phyloP scores from a whole-genome alignment of 2,329 filamentous ascomycete species.

The Pseudocercospora fijiensis region DNA sequence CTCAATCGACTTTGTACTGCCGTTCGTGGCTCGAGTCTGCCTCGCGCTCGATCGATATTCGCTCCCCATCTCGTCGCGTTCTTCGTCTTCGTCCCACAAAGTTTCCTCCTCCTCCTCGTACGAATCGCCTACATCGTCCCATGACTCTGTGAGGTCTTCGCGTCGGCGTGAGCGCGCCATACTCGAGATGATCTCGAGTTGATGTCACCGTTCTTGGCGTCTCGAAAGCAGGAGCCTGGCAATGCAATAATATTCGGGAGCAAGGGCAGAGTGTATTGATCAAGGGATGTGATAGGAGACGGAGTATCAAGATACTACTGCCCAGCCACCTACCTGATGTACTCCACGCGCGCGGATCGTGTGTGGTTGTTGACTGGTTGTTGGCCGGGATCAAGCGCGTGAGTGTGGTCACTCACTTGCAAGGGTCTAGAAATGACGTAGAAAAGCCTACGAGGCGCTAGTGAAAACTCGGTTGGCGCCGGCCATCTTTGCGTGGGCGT shows the following conservation, averaged over 20 bases:
- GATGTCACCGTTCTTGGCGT: not conserved
- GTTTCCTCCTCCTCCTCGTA: constrained; percentile 18
- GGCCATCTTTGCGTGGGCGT: not conserved
- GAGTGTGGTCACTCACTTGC: not conserved
- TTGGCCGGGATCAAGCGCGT: not conserved
- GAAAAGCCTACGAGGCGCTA: not conserved
- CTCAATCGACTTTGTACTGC: constrained; percentile 18
- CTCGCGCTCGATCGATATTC: constrained; percentile 21
- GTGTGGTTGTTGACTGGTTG: not conserved
- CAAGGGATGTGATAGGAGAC: not conserved
- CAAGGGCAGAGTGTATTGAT: not conserved
- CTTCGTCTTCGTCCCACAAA: constrained; percentile 33
- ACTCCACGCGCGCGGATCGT: not conserved
- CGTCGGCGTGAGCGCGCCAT: constrained; percentile 29
- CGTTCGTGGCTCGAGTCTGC: constrained; percentile 10
- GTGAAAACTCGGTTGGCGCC: not conserved
- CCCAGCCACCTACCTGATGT: constrained; percentile 5
- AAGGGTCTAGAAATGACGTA: not conserved
- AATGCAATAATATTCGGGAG: too few relatives aligned
- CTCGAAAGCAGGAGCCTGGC: not conserved
- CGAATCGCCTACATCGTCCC: constrained; percentile 37
- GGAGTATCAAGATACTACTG: not conserved
- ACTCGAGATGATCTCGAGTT: not conserved
- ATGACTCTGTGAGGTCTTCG: constrained; percentile 36
- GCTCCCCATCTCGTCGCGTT: constrained; percentile 32